phyloP scores from a whole-genome alignment of 805 yeast species.

The Myxozyma geophila region DNA sequence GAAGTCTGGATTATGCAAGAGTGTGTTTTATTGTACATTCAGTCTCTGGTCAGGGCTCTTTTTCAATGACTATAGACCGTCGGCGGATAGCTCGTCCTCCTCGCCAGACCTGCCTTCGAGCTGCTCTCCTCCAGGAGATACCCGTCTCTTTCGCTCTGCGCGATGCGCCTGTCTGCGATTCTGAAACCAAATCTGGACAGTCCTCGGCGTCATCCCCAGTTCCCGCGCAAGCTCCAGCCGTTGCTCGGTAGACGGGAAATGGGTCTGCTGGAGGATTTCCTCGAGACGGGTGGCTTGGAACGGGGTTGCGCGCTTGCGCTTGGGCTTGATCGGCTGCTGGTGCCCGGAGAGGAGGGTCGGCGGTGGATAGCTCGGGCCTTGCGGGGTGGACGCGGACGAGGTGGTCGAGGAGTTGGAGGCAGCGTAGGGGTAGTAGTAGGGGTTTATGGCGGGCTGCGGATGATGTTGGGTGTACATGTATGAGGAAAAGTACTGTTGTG shows the following conservation, averaged over 20 bases:
- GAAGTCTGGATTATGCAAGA: too few species aligned
- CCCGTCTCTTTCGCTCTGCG: constrained; percentile 31
- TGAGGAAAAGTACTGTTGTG: neutral
- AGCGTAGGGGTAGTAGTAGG: neutral
- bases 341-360: neutral
- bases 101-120: constrained; percentile 4
- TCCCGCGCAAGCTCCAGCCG: constrained; percentile 71
- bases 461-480: neutral
- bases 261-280: constrained; percentile 71
- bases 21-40: too few species aligned
- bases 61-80: neutral
- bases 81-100: constrained; percentile 2
- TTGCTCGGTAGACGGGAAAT: constrained; percentile 75
- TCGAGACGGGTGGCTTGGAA: constrained; percentile 74
- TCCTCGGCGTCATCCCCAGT: constrained; percentile 83
- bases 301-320: constrained; percentile 76
- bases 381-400: neutral
- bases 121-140: neutral
- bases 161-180: constrained; percentile 61
- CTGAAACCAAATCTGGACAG: constrained; percentile 81
- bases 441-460: neutral
- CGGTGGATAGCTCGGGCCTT: neutral
- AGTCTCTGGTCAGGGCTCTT: too few species aligned
- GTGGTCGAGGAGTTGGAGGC: too few species aligned
- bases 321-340: constrained; percentile 45